Evolutionary conservation across 768 basidiomycete genomes (phyloP).

Genomic region (Nidula microcarpa): DNA sequence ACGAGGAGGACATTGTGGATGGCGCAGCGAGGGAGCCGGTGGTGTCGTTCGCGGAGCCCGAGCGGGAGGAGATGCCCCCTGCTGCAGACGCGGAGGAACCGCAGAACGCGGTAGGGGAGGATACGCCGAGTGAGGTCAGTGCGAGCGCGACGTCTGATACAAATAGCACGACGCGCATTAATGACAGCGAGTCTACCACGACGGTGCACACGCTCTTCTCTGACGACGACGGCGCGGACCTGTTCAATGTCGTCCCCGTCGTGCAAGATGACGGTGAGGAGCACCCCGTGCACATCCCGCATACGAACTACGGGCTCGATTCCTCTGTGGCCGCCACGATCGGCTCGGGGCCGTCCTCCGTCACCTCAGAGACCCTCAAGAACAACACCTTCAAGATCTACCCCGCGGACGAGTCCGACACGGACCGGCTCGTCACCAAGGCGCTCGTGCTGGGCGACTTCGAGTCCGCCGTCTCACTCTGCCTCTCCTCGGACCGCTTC

Average conservation of each 20-base stretch:
- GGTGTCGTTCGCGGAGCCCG: constrained; percentile 83
- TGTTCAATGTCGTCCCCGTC: constrained; percentile 80
- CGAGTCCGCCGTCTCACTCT: constrained; percentile 84
- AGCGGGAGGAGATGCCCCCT: constrained; percentile 40
- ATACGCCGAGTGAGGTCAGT: constrained; percentile 75
- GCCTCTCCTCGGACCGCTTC: constrained; percentile 83
- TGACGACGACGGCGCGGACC: constrained; percentile 64
- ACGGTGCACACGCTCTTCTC: constrained; percentile 88
- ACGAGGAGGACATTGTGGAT: constrained; percentile 38
- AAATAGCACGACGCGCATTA: constrained; percentile 49
- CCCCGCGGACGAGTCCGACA: constrained; percentile 80
- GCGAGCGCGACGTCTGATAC: constrained; percentile 60
- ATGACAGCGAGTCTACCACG: constrained; percentile 76
- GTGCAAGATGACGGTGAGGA: constrained; percentile 38
- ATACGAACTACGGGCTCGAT: constrained; percentile 74
- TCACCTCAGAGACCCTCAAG: constrained; percentile 70
- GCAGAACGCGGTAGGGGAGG: constrained; percentile 38
- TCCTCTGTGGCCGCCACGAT: constrained; percentile 94
- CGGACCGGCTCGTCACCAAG: constrained; percentile 85
- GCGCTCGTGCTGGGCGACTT: constrained; percentile 97
- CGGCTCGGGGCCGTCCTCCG: constrained; percentile 86
- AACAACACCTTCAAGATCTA: constrained; percentile 89
- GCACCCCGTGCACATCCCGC: constrained; percentile 61
- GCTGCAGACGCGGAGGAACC: constrained; percentile 37
- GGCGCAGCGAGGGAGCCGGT: constrained; percentile 63